These are phyloP conservation scores for Trichoderma brevicompactum DNA, from an alignment of 2,329 filamentous ascomycete genomes.

Conservation along the genomic window DNA sequence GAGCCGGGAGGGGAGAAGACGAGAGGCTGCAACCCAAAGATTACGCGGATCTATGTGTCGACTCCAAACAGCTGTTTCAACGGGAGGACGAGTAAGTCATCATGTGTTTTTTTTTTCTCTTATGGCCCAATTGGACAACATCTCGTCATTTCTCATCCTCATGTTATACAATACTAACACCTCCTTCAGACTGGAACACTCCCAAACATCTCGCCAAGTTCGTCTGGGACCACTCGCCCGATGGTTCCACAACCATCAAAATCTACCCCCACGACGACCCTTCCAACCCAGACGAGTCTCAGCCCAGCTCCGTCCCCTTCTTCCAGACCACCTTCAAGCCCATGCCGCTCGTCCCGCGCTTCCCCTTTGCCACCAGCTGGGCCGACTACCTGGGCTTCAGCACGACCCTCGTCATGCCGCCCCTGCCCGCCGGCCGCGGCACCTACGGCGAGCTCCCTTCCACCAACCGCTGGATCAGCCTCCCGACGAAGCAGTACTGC, in stretches of 20 bases:
- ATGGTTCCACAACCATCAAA: conserved; percentile 46
- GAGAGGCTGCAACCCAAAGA: conserved; percentile 45
- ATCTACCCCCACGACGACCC: conserved; percentile 51
- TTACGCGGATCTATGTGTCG: conserved; percentile 61
- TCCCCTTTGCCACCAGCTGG: conserved; percentile 49
- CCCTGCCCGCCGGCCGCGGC: conserved; percentile 48
- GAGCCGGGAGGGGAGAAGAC: conserved; percentile 41
- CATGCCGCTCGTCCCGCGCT: conserved; percentile 47
- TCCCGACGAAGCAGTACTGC: conserved; percentile 41
- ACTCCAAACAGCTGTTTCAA: conserved; percentile 58
- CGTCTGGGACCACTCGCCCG: conserved; percentile 46
- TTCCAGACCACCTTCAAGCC: conserved; percentile 53
- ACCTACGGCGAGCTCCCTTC: conserved; percentile 50
- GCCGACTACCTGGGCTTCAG: conserved; percentile 49
- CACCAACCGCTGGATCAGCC: conserved; percentile 52
- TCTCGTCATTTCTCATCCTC: background rate
- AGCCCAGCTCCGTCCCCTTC: conserved; percentile 45
- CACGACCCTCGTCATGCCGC: conserved; percentile 52
- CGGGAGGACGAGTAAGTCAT: conserved; percentile 51
- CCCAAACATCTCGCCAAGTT: conserved; percentile 60
- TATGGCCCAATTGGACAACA: no score
- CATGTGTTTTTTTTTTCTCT: background rate
- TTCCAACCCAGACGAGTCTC: conserved; percentile 38
- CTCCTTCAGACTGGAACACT: conserved; percentile 55
- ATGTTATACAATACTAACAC: background rate